Evolutionary conservation across 2,329 filamentous ascomycete genomes (phyloP), one percentile per base, ranked within the genome.

Genomic region (Botrytis squamosa): DNA sequence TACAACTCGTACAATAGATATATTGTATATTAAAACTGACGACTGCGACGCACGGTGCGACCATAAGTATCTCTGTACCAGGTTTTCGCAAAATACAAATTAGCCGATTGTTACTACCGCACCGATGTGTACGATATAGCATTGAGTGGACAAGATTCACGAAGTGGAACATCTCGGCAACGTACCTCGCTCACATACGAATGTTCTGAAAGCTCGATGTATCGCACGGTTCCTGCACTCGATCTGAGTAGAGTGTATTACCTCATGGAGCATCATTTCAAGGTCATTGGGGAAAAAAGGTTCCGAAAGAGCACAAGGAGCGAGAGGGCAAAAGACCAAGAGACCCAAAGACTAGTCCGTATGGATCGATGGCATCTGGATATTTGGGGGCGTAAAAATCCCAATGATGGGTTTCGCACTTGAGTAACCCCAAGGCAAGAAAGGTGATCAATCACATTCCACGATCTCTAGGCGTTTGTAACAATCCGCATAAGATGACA

Each of bases 151-250:
- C 71, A 72, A 72, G 71, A 72, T 72, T 69, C 71, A 72, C 63
- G 71, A 69, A 64, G 62, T 60, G 71, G 52, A 59, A 72, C 42
- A 68, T 67, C 52, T 69, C 71, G 63, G 71, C 55, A 72, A 60
- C 52, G 25, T 38, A 22, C 63, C 40, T 49, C 10, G 25, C 9
- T 12, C 65, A 57, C 65, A 18, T 40, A 59, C 2, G 29, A n/a
- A 10, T 29, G 2, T 40, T 68, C 55, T 7, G 9, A 42, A 18
- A 38, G 59, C 67, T 57, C 46, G 70, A 72, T 72, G 52, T 69
- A 72, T 72, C 71, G 71, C 64, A 72, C 69, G 70, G 71, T 72
- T 72, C 71, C 71, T 72, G 70, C 64, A 72, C 59, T 72, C 71
- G 71, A 72, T 69, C 71, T 68, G 25, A 18, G 63, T 36, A 49